A percentile compares a stretch with the other conserved stretches of the same genome.
Evolutionary conservation across 306 rosid genomes (phyloP).

Genomic region (Quercus ilex): DNA sequence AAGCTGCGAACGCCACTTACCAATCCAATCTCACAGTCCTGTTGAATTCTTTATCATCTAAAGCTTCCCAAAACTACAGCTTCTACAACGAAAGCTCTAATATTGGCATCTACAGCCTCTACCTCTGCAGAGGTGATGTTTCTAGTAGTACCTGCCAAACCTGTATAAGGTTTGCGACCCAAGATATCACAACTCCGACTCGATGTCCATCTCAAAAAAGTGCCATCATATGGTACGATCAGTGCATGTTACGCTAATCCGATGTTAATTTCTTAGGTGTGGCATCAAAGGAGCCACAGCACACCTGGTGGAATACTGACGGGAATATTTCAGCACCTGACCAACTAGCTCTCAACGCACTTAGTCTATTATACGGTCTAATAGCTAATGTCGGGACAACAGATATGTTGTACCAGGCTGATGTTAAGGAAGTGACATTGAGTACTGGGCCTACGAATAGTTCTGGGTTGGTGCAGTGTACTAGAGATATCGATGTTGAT

Average conservation of each 20-base stretch:
- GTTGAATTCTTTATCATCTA: background rate
- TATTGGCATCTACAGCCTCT: background rate
- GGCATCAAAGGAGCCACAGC: background rate
- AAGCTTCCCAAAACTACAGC: too few relatives aligned
- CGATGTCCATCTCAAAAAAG: background rate
- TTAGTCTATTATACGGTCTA: background rate
- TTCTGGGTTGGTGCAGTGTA: constrained; percentile 42
- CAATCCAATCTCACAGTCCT: background rate
- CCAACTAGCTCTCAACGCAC: background rate
- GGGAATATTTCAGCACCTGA: background rate
- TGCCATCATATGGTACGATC: constrained; percentile 21
- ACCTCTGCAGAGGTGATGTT: background rate
- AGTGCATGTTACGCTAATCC: constrained; percentile 26
- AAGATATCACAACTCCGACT: background rate
- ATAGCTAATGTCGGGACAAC: background rate
- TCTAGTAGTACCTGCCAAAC: background rate
- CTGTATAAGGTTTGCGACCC: background rate
- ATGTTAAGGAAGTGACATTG: background rate
- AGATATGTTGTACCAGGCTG: background rate
- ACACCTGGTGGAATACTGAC: background rate
- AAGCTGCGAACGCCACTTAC: background rate
- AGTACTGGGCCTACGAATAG: background rate
- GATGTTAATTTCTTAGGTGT: background rate
- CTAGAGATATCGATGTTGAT: constrained; percentile 27
- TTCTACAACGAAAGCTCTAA: too few relatives aligned